Evolutionary conservation across 345 rosid genomes (phyloP).

Genomic region (Lepidium didymum): DNA sequence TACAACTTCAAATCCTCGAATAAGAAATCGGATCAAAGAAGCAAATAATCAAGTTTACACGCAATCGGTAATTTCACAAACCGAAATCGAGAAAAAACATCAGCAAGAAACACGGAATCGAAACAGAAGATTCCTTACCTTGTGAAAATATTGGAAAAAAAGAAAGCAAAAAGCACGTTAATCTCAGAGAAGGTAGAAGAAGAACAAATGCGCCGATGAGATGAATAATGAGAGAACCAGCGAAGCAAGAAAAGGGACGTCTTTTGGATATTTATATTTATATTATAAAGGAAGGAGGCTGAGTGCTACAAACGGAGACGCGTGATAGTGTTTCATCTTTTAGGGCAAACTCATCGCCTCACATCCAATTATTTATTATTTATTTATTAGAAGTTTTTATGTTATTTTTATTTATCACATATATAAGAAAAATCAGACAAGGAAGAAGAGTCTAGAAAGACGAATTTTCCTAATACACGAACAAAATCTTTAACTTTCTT

Average conservation of each 20-base stretch:
- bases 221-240: not conserved
- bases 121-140: not conserved
- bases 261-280: not conserved
- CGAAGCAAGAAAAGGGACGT: not conserved
- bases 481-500: too few relatives aligned
- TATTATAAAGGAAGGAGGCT: slow-evolving; percentile 4
- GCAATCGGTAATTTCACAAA: not conserved
- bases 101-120: not conserved
- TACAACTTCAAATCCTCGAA: too few relatives aligned
- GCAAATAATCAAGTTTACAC: too few relatives aligned
- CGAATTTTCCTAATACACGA: not conserved
- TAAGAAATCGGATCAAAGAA: too few relatives aligned
- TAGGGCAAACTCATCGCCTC: slow-evolving; percentile 21
- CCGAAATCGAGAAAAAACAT: not conserved
- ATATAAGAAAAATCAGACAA: not conserved
- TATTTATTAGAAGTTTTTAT: not conserved
- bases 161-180: not conserved
- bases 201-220: not conserved
- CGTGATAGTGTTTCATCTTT: slow-evolving; percentile 12
- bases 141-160: not conserved
- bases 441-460: not conserved
- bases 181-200: not conserved
- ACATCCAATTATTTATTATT: not conserved
- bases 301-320: not conserved
- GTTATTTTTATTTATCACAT: not conserved